Evolutionary conservation across 208 protist genomes (phyloP).

Genomic region (Trypanosoma scelopori): DNA sequence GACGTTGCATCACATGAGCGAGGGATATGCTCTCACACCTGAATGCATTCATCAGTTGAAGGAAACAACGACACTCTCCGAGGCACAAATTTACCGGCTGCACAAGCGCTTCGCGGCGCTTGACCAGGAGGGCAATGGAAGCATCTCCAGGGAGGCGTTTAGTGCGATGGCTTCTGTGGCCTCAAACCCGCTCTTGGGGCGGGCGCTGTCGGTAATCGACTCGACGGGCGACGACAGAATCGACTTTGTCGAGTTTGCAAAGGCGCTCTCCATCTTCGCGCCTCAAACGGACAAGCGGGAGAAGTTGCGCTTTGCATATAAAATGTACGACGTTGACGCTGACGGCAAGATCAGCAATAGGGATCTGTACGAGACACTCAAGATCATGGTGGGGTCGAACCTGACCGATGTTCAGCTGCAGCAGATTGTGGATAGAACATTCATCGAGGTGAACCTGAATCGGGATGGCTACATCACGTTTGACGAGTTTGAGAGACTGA

Average conservation of each 20-base stretch:
- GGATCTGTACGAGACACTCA: constrained; percentile 91
- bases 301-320: constrained; percentile 91
- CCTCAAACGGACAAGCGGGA: constrained; percentile 66
- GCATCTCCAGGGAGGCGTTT: constrained; percentile 70
- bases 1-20: constrained; percentile 29
- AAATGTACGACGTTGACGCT: constrained; percentile 95
- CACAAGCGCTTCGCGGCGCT: constrained; percentile 87
- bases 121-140: constrained; percentile 69
- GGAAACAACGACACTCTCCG: constrained; percentile 71
- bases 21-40: constrained; percentile 35
- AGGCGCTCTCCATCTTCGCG: constrained; percentile 79
- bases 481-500: constrained; percentile 89
- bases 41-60: constrained; percentile 68
- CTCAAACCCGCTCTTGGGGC: constrained; percentile 84
- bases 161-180: constrained; percentile 67
- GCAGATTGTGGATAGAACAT: constrained; percentile 96
- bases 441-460: constrained; percentile 90
- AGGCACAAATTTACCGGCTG: constrained; percentile 81
- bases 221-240: constrained; percentile 72
- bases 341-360: constrained; percentile 94
- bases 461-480: constrained; percentile 92
- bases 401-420: constrained; percentile 90
- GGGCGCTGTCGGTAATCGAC: constrained; percentile 82
- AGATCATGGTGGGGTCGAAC: constrained; percentile 93
- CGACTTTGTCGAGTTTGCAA: constrained; percentile 84